Evolutionary conservation across 768 basidiomycete species (phyloP).

Genomic region (Tricholomella constricta): DNA sequence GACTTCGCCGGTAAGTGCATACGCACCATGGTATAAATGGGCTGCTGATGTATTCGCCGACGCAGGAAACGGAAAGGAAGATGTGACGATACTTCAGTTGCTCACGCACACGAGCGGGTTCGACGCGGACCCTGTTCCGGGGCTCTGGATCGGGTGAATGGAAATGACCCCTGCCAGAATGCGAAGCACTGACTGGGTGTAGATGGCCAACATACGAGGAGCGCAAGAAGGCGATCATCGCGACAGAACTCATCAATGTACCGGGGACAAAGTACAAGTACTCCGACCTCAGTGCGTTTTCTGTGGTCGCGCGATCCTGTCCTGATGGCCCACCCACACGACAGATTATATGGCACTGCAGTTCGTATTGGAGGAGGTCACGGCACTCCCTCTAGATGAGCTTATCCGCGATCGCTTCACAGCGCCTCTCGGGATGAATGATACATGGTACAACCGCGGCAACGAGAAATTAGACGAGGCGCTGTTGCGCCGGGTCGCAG

Average conservation of each 20-base stretch:
- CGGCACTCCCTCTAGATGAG: slow-evolving; percentile 20
- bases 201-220: slow-evolving; percentile 27
- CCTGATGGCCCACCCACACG: not conserved
- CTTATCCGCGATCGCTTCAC: slow-evolving; percentile 26
- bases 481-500: slow-evolving; percentile 13
- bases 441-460: slow-evolving; percentile 27
- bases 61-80: slow-evolving; percentile 25
- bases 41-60: no score
- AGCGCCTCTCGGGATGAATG: slow-evolving; percentile 26
- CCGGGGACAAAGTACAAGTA: slow-evolving; percentile 27
- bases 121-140: slow-evolving; percentile 28
- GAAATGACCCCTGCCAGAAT: no score
- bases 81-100: slow-evolving; percentile 29
- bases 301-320: no score
- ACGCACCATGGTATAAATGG: no score
- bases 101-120: slow-evolving; percentile 32
- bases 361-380: slow-evolving; percentile 26
- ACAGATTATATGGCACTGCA: slow-evolving; percentile 29
- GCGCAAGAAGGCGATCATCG: slow-evolving; percentile 23
- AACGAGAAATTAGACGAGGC: slow-evolving; percentile 14
- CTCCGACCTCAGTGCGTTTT: slow-evolving; percentile 27
- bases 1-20: slow-evolving; percentile 25
- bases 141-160: slow-evolving; percentile 27
- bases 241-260: slow-evolving; percentile 21
- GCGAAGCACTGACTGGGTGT: no score